Conservation (phyloP, 108 stramenopile species). For the Nitzschia sp. region DNA sequence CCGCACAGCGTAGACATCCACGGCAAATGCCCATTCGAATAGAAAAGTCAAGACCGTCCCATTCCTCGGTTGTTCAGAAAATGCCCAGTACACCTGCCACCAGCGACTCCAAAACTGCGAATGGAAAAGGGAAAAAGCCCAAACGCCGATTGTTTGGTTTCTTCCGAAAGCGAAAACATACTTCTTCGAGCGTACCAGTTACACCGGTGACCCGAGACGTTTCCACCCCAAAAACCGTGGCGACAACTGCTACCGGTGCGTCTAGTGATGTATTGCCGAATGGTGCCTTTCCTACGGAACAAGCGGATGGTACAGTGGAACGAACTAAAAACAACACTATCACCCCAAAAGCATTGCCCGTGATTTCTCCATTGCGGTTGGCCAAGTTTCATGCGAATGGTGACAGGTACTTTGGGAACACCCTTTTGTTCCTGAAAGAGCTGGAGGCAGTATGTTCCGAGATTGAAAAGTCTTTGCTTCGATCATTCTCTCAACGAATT, state of each 20-base stretch:
- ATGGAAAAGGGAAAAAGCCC: not conserved
- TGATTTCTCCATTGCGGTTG: not conserved
- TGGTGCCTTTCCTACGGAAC: not conserved
- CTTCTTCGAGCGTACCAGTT: too few relatives aligned
- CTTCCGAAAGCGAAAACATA: conserved; percentile 19
- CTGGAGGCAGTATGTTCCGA: conserved; percentile 64
- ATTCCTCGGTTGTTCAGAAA: not conserved
- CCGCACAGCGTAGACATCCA: not conserved
- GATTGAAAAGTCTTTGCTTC: conserved; percentile 68
- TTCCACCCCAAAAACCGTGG: not conserved
- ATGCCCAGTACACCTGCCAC: not conserved
- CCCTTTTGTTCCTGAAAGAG: conserved; percentile 57
- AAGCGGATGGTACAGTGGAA: not conserved
- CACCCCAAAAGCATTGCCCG: not conserved
- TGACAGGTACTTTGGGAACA: conserved; percentile 44
- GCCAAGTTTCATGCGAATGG: not conserved
- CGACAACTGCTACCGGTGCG: not conserved
- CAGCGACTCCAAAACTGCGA: not conserved
- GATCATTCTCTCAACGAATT: conserved; percentile 74
- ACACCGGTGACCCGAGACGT: not conserved
- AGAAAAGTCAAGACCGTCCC: not conserved
- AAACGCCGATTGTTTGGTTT: conserved; percentile 12
- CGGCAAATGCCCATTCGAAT: conserved; percentile 17
- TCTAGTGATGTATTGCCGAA: not conserved
- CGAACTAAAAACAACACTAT: not conserved